phyloP scores from a whole-genome alignment of 352 stramenopile species.

The Pythium scleroteichum region DNA sequence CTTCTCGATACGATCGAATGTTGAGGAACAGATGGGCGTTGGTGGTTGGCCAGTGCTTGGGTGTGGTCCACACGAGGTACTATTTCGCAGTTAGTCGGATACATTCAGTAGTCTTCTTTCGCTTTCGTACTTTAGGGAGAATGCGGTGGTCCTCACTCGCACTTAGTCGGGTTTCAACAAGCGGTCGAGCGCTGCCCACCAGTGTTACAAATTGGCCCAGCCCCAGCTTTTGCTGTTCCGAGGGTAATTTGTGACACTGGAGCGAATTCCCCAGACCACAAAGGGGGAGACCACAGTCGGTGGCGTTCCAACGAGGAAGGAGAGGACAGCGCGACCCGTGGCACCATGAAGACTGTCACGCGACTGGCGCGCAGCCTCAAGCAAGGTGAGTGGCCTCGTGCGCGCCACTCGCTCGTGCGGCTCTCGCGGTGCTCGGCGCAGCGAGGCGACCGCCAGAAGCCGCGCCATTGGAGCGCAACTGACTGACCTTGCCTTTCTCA shows the following conservation, averaged over 20 bases:
- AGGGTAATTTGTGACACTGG: constrained; percentile 30
- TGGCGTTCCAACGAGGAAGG: constrained; percentile 21
- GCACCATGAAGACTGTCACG: constrained; percentile 31
- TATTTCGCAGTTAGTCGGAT: constrained; percentile 8
- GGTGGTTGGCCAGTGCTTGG: constrained; percentile 11
- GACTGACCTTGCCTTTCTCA: neutral
- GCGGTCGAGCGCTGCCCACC: constrained; percentile 10
- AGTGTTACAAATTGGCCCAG: constrained; percentile 31
- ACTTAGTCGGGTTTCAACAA: constrained; percentile 8
- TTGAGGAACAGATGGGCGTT: constrained; percentile 20
- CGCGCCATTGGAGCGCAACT: neutral
- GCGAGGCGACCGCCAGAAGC: constrained; percentile 7
- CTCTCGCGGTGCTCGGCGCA: neutral
- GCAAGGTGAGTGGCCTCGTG: constrained; percentile 19
- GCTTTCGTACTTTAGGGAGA: constrained; percentile 12
- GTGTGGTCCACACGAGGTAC: constrained; percentile 24
- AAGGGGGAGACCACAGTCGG: constrained; percentile 21
- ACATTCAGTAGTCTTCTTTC: constrained; percentile 2
- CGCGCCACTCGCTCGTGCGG: neutral
- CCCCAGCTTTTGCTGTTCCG: constrained; percentile 16
- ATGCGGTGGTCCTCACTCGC: neutral
- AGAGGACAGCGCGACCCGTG: neutral
- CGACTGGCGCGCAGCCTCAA: constrained; percentile 32
- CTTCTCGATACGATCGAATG: constrained; percentile 6
- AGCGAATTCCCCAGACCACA: constrained; percentile 9